Percentiles rank a stretch among this genome's conserved stretches.
Evolutionary conservation across 2,329 filamentous ascomycete species (phyloP).

Genomic region (Exophiala lecanii-corni): DNA sequence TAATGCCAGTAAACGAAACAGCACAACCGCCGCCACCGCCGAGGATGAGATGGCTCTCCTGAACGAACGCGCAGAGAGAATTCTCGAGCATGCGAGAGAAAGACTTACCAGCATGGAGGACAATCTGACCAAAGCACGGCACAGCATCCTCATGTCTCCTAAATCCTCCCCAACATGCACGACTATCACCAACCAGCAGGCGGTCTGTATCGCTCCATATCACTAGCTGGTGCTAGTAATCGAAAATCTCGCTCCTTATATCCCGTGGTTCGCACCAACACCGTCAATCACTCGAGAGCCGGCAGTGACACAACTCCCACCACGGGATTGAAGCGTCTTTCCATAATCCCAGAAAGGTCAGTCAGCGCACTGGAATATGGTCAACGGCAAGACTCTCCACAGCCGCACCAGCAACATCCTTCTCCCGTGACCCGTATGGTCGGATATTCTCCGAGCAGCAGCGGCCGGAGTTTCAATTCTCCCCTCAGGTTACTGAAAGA

Average conservation of each 20-base stretch:
- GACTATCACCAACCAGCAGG: slow-evolving; percentile 39
- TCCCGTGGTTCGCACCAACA: slow-evolving; percentile 29
- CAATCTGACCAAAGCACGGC: slow-evolving; percentile 74
- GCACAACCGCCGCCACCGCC: slow-evolving; percentile 37
- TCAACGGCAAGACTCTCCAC: slow-evolving; percentile 21
- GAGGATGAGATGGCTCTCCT: slow-evolving; percentile 69
- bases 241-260: slow-evolving; percentile 18
- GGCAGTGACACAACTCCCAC: slow-evolving; percentile 39
- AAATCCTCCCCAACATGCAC: slow-evolving; percentile 43
- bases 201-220: slow-evolving; percentile 40
- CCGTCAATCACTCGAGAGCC: slow-evolving; percentile 36
- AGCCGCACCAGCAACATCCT: slow-evolving; percentile 10
- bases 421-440: background rate
- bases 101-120: slow-evolving; percentile 89
- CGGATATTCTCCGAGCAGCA: slow-evolving; percentile 17
- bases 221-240: slow-evolving; percentile 25
- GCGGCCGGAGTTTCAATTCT: slow-evolving; percentile 24
- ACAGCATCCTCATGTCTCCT: slow-evolving; percentile 55
- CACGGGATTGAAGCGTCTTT: slow-evolving; percentile 20
- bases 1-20: slow-evolving; percentile 30
- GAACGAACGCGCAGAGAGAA: slow-evolving; percentile 80
- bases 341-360: slow-evolving; percentile 24
- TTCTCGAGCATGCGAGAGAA: slow-evolving; percentile 87
- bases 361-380: slow-evolving; percentile 27
- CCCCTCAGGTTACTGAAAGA: slow-evolving; percentile 23